Base-by-base conservation (phyloP, 345 rosid genomes). In the Brassica nigra region DNA sequence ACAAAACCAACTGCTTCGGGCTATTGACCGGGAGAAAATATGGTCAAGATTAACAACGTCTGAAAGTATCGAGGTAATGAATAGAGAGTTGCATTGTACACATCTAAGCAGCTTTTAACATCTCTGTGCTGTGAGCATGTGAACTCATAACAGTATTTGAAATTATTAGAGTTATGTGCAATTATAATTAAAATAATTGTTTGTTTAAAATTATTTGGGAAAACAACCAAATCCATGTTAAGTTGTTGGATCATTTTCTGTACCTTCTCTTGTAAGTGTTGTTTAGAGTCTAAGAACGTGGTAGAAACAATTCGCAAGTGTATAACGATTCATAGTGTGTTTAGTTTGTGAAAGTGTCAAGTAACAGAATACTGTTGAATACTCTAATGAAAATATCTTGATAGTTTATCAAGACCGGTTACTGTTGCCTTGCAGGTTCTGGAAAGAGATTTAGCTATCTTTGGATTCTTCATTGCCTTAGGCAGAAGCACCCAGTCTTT, bases 381-480 rank as follows among this genome's bases (percentile, higher is more conserved):
- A 54, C 27, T 52, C 55, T 37, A 44, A 58, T 58, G 42, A 10
- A 36, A 62, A 55, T 42, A 33, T 57, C 14, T 34, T 59, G 66
- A 20, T 77, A 64, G 70, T 67, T 59, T 61, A 29, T 71, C 8
- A 28, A 31, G 62, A 67, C 66, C 49, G 33, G 58, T 31, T 74
- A 70, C 73, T 71, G 18, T 4, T 49, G 2, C 81, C 79, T 68
- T 83, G 86, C 95, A 95, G 98, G 90, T 91, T 62, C 79, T 95
- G 89, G 99, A 91, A 80, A 91, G 88, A 86, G 99, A 95, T 86
- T 88, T 95, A 88, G 94, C 99, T 85, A 89, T 93, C 71, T 93
- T 95, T 88, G 99, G 99, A 75, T 93, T 93, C 87, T 95, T 95
- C 81, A 93, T 93, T 83, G 97, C 97, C 66, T 83, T 95, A 29